Conservation (phyloP, 2,329 filamentous ascomycete genomes). For the Stachybotrys elegans region DNA sequence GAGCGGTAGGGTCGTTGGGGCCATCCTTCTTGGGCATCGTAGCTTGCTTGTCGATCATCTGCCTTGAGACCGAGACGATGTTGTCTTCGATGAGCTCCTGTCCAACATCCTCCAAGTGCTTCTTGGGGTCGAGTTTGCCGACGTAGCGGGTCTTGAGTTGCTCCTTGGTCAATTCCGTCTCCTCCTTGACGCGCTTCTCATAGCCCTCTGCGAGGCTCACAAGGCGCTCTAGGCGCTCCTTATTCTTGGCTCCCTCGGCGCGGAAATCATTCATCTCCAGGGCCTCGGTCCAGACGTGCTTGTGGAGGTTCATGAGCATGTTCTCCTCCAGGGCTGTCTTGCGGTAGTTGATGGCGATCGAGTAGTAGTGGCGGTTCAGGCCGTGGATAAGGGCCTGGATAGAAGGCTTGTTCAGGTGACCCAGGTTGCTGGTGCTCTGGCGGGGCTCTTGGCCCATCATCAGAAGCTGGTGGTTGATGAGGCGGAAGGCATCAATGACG, state of each 20-base stretch:
- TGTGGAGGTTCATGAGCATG: conserved; percentile 99
- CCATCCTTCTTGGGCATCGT: conserved; percentile 73
- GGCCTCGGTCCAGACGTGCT: conserved; percentile 98
- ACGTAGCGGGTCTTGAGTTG: conserved; percentile 99
- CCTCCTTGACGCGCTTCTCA: conserved; percentile 97
- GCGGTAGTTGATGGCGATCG: conserved; percentile 95
- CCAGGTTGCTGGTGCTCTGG: conserved; percentile 95
- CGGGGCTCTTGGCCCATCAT: conserved; percentile 98
- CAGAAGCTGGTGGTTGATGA: conserved; percentile 95
- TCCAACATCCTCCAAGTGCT: conserved; percentile 95
- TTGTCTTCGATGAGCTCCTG: conserved; percentile 98
- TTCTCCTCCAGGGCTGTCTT: conserved; percentile 98
- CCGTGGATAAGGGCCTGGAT: conserved; percentile 98
- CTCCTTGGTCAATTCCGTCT: conserved; percentile 94
- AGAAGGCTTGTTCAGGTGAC: conserved; percentile 98
- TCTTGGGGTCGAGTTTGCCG: conserved; percentile 98
- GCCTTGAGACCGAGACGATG: conserved; percentile 94
- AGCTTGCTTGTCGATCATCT: conserved; percentile 99
- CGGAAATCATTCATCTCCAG: conserved; percentile 96
- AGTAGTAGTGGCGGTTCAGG: conserved; percentile 98
- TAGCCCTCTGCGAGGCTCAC: conserved; percentile 91
- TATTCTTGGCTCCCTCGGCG: conserved; percentile 76
- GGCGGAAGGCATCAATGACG: conserved; percentile 96
- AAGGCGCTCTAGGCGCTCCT: conserved; percentile 80
- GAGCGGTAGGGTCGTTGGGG: conserved; percentile 21